Base-by-base conservation (phyloP, 2,329 filamentous ascomycete species). In the Xylaria sp. region DNA sequence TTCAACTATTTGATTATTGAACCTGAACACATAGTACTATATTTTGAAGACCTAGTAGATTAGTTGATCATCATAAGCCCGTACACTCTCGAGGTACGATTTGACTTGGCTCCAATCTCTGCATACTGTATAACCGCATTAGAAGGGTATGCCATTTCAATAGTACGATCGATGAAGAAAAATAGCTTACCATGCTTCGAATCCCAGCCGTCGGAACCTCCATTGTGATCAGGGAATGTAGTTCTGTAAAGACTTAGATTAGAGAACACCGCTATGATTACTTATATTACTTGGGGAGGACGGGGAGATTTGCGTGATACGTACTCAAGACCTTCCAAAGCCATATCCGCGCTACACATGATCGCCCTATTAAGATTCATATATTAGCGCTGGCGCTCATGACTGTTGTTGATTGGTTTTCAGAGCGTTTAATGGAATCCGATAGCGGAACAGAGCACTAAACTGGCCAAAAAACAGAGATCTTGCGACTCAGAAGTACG, bases 181-280 rank as follows among this genome's bases (percentile, higher is more conserved):
- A 2, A n/a, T n/a, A 63, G 74, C 80, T 71, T 73, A 82, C 81
- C 77, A 69, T 84, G 83, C 75, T 82, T 84, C 1, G 82, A 82
- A 66, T 84, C 82, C 83, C 83, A 84, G 7, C 83, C 83, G 64
- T 84, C 83, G 2, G 80, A 82, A 2, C 83, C 83, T 12, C 81
- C 81, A 58, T 84, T 84, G 72, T 84, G 78, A 66, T 84, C 82
- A 1, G 82, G 82, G 67, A 84, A 84, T 1, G 83, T 84, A 2
- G 83, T 84, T 74, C 56, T 58, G 41, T 46, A 46, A 48, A 6
- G 2, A 6, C 4, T 25, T 13, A n/a, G 6, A 23, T 58, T 58
- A 58, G 56, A 5, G 31, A 44, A 5, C 5, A 46, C 7, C 12
- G 37, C 55, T 28, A 15, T 12, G 8, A 25, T 25, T 41, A 41